phyloP scores from a whole-genome alignment of 2,329 filamentous ascomycete species.

The Verticillium nonalfalfae region DNA sequence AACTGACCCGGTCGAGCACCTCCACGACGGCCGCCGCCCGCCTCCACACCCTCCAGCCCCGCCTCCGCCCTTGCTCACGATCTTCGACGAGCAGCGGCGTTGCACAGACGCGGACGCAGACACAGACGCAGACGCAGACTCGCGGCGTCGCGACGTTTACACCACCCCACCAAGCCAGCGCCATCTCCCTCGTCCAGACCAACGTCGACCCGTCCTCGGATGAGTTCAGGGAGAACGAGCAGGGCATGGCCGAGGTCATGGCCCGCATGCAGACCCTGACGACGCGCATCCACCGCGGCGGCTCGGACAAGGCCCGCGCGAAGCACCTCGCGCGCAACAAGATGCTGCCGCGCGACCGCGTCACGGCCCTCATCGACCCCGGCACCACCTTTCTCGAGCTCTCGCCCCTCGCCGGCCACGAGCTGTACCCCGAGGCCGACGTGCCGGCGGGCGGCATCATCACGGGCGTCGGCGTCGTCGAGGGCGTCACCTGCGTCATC shows the following conservation, averaged over 20 bases:
- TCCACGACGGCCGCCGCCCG: conserved; percentile 6
- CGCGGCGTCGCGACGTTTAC: conserved; percentile 67
- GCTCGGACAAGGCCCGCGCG: conserved; percentile 72
- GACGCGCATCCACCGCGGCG: conserved; percentile 65
- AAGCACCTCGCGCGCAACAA: conserved; percentile 87
- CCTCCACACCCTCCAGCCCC: conserved; percentile 22
- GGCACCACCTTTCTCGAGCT: conserved; percentile 89
- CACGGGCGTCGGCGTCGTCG: conserved; percentile 83
- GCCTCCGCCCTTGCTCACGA: conserved; percentile 16
- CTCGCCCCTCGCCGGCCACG: conserved; percentile 83
- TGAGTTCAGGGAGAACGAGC: conserved; percentile 75
- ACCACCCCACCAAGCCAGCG: conserved; percentile 71
- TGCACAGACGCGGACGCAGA: too few species aligned
- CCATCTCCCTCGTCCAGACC: conserved; percentile 74
- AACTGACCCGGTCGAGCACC: conserved; percentile 21
- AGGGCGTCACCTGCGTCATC: conserved; percentile 87
- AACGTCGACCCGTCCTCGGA: conserved; percentile 69
- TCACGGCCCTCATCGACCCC: conserved; percentile 81
- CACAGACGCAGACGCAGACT: conserved; percentile 1
- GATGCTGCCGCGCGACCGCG: conserved; percentile 87
- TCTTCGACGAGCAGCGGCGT: neutral
- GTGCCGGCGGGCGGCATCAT: conserved; percentile 89
- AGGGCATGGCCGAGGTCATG: conserved; percentile 70
- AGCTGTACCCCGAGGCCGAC: conserved; percentile 79
- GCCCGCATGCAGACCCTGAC: conserved; percentile 64